phyloP scores from a whole-genome alignment of 2,329 filamentous ascomycete species.

The Aspergillus carbonarius region DNA sequence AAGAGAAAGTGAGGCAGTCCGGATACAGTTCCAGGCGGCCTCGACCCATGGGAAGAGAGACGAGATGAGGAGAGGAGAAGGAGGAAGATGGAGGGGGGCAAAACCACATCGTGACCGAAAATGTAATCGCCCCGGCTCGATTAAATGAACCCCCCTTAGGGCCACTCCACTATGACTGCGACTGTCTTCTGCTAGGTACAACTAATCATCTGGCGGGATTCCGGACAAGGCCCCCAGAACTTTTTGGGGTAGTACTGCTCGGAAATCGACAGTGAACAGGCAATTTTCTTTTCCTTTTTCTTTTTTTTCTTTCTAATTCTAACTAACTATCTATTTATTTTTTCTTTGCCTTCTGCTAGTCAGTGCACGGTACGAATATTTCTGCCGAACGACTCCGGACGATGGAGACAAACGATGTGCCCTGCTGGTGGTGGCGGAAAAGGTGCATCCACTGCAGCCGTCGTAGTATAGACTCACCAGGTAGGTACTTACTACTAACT shows the following conservation, averaged over 20 bases:
- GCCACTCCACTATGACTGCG: conserved; percentile 6
- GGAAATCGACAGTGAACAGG: no score
- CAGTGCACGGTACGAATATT: not conserved
- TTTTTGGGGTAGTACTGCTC: not conserved
- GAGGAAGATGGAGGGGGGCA: conserved; percentile 14
- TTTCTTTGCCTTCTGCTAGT: not conserved
- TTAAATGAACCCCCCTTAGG: conserved; percentile 9
- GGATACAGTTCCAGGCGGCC: conserved; percentile 2
- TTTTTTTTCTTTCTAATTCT: not conserved
- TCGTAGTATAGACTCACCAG: not conserved
- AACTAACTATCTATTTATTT: no score
- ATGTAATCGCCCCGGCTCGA: conserved; percentile 7
- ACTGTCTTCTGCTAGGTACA: not conserved
- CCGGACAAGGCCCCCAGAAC: not conserved
- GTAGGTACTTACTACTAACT: not conserved
- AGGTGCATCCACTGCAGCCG: not conserved
- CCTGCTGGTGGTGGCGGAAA: not conserved
- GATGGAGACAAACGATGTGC: not conserved
- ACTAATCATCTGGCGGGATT: not conserved
- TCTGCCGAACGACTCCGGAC: not conserved
- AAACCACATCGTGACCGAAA: conserved; percentile 14
- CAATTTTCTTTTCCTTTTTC: no score
- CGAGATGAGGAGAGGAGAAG: conserved; percentile 6
- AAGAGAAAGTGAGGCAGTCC: not conserved
- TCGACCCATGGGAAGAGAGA: conserved; percentile 7